These are phyloP conservation scores for Psilocybe subaeruginosa DNA, from an alignment of 768 basidiomycete species.

Conservation along the genomic window DNA sequence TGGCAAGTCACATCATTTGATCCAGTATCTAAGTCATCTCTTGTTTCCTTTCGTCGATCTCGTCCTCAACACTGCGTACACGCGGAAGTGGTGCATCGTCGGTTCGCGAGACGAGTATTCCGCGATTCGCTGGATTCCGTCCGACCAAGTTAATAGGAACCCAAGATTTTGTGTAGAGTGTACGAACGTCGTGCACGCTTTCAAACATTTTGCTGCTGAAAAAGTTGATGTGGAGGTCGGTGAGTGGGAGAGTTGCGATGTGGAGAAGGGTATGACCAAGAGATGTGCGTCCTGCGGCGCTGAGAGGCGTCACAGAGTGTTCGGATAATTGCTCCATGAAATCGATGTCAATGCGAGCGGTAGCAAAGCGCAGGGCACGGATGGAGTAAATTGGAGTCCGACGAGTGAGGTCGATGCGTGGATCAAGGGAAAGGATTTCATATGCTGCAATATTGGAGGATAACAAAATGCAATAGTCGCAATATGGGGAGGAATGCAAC, in stretches of 20 bases:
- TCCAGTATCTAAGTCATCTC: no score
- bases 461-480: neutral
- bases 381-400: neutral
- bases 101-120: neutral
- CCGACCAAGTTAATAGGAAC: neutral
- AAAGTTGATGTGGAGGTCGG: neutral
- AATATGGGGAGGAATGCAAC: neutral
- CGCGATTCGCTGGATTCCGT: neutral
- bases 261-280: slow-evolving; percentile 2
- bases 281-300: neutral
- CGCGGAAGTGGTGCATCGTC: neutral
- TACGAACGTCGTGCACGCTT: slow-evolving; percentile 1
- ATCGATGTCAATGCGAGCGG: neutral
- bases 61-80: neutral
- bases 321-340: neutral
- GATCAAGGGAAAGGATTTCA: neutral
- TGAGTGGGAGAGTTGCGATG: neutral
- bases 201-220: neutral
- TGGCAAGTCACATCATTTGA: no score
- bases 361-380: neutral
- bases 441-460: neutral
- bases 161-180: neutral
- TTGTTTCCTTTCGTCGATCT: neutral
- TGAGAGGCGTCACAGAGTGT: neutral
- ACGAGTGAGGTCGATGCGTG: neutral